These are phyloP conservation scores for Artomyces pyxidatus DNA, from an alignment of 768 basidiomycete species.

Conservation along the genomic window DNA sequence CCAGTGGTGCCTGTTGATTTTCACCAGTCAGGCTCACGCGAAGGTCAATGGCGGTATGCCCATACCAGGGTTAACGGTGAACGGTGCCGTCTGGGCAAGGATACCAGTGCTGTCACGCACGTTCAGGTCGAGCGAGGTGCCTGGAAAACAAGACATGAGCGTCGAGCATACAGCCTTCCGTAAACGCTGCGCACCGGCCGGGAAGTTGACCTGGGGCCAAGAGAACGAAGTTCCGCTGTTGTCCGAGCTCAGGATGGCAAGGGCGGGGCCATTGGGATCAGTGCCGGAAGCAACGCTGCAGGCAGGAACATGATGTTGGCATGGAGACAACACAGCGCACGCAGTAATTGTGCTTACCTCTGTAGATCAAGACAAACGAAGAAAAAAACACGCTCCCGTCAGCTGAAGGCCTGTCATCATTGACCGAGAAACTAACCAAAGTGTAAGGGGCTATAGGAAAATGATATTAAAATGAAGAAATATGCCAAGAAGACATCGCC, in stretches of 20 bases:
- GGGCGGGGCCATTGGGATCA: conserved; percentile 33
- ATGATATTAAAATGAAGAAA: not conserved
- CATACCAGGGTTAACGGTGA: conserved; percentile 37
- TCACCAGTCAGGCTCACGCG: not conserved
- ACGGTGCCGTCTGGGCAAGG: conserved; percentile 39
- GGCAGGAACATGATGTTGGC: not conserved
- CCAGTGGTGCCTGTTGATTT: conserved; percentile 26
- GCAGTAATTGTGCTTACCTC: conserved; percentile 30
- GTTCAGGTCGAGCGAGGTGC: conserved; percentile 45
- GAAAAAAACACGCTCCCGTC: not conserved
- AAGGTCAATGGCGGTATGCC: conserved; percentile 5
- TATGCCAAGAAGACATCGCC: not conserved
- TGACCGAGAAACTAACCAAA: conserved; percentile 39
- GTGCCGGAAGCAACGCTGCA: conserved; percentile 47
- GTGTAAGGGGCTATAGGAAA: conserved; percentile 46
- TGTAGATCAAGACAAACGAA: conserved; percentile 3
- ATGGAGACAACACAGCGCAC: not conserved
- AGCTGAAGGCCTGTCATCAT: not conserved
- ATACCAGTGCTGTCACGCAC: conserved; percentile 55
- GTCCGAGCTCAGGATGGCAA: conserved; percentile 39
- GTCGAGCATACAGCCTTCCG: no score
- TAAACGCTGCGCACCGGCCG: conserved; percentile 33
- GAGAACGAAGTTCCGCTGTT: conserved; percentile 31
- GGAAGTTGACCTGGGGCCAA: conserved; percentile 44
- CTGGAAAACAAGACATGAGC: no score